A percentile compares a stretch with the other conserved stretches of the same genome.
Evolutionary conservation across 495 filamentous ascomycete species (phyloP).

Genomic region (Aspergillus indologenus): DNA sequence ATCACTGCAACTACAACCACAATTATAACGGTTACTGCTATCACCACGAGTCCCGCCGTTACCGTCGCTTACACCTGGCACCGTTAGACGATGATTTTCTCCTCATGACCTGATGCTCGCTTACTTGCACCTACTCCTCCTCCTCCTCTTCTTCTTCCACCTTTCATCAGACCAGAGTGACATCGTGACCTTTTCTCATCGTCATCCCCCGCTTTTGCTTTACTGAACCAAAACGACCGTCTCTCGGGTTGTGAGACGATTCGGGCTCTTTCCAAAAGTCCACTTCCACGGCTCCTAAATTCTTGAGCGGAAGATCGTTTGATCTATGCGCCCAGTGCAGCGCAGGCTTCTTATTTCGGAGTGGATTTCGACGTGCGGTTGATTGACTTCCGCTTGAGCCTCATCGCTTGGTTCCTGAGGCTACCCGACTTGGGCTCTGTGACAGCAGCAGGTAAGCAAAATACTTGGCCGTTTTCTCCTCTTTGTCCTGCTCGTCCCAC

Average conservation of each 20-base stretch:
- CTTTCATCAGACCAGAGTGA: neutral
- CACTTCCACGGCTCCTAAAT: neutral
- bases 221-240: neutral
- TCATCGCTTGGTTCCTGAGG: conserved; percentile 18
- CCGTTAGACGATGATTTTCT: conserved; percentile 5
- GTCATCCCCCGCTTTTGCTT: neutral
- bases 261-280: neutral
- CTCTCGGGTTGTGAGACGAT: neutral
- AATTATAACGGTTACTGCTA: neutral
- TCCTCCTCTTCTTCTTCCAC: neutral
- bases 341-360: conserved; percentile 11
- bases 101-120: conserved; percentile 2
- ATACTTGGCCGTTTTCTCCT: conserved; percentile 1
- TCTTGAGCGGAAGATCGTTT: neutral
- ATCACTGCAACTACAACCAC: neutral
- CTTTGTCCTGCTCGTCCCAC: conserved; percentile 6
- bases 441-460: conserved; percentile 22
- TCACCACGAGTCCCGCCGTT: neutral
- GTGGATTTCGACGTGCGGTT: conserved; percentile 21
- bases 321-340: conserved; percentile 10
- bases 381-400: conserved; percentile 24
- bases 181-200: conserved; percentile 2
- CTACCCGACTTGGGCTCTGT: conserved; percentile 15
- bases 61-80: neutral
- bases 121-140: neutral